Base-by-base conservation (phyloP, 192 early-diverging fungal genomes). In the Rhizophagus clarus region DNA sequence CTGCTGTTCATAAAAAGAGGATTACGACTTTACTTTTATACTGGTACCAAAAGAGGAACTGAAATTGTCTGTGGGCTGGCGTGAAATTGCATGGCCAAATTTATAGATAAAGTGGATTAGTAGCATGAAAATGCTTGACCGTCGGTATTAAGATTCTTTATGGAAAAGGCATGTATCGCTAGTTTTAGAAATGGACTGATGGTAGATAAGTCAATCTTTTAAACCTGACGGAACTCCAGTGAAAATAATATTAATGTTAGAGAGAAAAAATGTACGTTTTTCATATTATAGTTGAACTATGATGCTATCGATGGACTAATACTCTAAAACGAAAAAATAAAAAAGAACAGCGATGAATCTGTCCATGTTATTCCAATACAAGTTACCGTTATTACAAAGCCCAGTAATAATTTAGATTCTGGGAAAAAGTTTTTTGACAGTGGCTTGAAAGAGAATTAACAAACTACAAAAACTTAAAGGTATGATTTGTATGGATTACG, bases 401-500 rank as follows among this genome's bases (percentile, higher is more conserved):
- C 29, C 11, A 68, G 45, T 14, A 67, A 32, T 12, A 47, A 74
- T 74, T 26, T 3, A 7, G 24, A 74, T 72, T 72, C 32, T 12
- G 49, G 60, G 47, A 15, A 24, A 22, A 24, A 11, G 20, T 74
- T 74, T 74, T 49, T 56, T 31, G 26, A 49, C 37, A 10, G 10
- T 56, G 47, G 26, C 60, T 56, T 60, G 9, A 14, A 37, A 37
- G 34, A 37, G 34, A 37, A 47, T 9, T 49, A 74, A 14, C 45
- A 24, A 56, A 56, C 24, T 74, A 24, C 2, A 15, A 60, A 31
- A 45, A 51, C 15, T 14, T 74, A 8, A 45, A 74, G 26, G 47
- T 74, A 74, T 49, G 26, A 12, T 74, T 74, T 73, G 47, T 74
- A 74, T 74, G 72, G 47, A 56, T 74, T 74, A 72, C 70, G 34